phyloP scores from a whole-genome alignment of 805 yeast species.

The Schwanniomyces pseudopolymorphus region DNA sequence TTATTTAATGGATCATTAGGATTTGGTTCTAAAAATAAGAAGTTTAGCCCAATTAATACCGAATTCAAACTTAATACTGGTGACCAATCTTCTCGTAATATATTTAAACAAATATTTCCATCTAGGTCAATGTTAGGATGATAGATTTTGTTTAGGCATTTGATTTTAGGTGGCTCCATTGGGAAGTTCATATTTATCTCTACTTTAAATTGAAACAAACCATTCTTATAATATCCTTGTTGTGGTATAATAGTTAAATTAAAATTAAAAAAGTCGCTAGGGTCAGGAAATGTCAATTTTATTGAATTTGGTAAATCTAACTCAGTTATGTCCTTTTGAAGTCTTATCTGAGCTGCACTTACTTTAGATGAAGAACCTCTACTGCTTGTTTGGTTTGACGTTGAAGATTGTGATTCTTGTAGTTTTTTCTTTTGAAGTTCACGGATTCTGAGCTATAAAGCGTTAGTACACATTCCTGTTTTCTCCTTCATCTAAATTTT shows the following conservation, averaged over 20 bases:
- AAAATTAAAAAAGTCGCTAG: slow-evolving; percentile 61
- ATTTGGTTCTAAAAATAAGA: slow-evolving; percentile 85
- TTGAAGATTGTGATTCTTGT: slow-evolving; percentile 40
- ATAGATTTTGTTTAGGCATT: slow-evolving; percentile 68
- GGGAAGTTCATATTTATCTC: slow-evolving; percentile 74
- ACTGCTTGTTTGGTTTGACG: slow-evolving; percentile 16
- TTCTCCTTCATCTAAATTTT: not conserved
- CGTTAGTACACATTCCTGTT: slow-evolving; percentile 3
- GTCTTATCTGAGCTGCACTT: slow-evolving; percentile 66
- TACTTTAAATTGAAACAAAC: slow-evolving; percentile 68
- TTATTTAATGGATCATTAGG: slow-evolving; percentile 91
- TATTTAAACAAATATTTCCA: slow-evolving; percentile 90
- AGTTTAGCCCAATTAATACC: slow-evolving; percentile 80
- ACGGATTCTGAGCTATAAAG: slow-evolving; percentile 52
- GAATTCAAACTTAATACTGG: slow-evolving; percentile 85
- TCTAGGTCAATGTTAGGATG: slow-evolving; percentile 92
- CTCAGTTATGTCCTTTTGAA: slow-evolving; percentile 75
- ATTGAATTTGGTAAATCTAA: slow-evolving; percentile 61
- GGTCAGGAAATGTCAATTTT: slow-evolving; percentile 49
- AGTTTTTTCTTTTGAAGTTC: slow-evolving; percentile 58
- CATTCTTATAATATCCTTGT: slow-evolving; percentile 71
- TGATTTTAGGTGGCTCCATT: slow-evolving; percentile 87
- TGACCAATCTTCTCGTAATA: slow-evolving; percentile 93
- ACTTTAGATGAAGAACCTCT: slow-evolving; percentile 19
- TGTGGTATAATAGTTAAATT: slow-evolving; percentile 59